Percentiles rank a stretch among this genome's conserved stretches.
Evolutionary conservation across 2,329 filamentous ascomycete species (phyloP).

Genomic region (Zymoseptoria passerinii): DNA sequence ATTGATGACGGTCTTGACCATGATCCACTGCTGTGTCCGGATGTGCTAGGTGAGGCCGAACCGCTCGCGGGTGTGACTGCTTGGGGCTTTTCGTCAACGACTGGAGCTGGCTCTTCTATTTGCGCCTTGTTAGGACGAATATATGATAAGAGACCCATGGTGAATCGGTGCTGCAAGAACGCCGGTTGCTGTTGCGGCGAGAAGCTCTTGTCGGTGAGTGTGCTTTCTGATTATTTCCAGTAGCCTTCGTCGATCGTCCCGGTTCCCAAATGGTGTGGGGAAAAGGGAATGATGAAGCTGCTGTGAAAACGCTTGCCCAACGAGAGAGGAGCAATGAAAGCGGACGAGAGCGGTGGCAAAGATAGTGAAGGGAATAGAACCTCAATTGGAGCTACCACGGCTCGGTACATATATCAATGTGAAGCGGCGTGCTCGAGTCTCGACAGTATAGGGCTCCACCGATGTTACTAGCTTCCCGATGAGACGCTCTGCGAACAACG

Average conservation of each 20-base stretch:
- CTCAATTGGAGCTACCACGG: background rate
- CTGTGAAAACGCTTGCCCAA: background rate
- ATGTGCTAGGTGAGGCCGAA: conserved; percentile 5
- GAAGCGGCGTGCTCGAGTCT: background rate
- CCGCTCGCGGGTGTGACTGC: conserved; percentile 4
- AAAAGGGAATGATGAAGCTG: background rate
- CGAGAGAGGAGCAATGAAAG: background rate
- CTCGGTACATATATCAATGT: background rate
- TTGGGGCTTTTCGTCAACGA: conserved; percentile 11
- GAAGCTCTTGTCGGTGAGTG: background rate
- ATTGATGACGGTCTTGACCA: conserved; percentile 31
- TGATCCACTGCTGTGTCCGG: conserved; percentile 19
- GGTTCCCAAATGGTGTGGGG: background rate
- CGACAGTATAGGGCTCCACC: background rate
- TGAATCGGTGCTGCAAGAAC: background rate
- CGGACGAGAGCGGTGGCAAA: background rate
- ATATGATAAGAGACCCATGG: conserved; percentile 21
- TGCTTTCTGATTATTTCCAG: background rate
- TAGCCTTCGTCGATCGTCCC: background rate
- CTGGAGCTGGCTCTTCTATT: conserved; percentile 9
- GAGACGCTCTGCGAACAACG: background rate
- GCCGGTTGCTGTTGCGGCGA: background rate
- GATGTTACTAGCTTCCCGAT: background rate
- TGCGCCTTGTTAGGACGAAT: conserved; percentile 15
- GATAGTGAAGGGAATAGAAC: background rate